These are phyloP conservation scores for Heterotrichella gracilis DNA, from an alignment of 352 stramenopile genomes.

Conservation along the genomic window DNA sequence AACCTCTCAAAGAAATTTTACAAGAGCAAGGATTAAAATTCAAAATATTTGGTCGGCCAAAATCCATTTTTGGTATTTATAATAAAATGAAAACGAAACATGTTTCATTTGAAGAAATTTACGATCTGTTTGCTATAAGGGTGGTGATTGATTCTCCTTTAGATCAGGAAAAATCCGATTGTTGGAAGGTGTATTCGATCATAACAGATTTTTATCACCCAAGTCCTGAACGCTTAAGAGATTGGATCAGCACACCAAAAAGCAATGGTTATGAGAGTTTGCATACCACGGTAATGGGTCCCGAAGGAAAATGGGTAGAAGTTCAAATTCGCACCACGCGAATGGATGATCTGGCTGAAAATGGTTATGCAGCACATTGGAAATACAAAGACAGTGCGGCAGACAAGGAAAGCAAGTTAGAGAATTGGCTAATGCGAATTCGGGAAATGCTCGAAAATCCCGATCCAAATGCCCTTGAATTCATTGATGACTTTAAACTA, in stretches of 20 bases:
- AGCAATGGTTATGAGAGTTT: conserved; percentile 2
- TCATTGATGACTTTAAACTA: neutral
- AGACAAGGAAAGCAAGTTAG: neutral
- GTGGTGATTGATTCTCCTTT: neutral
- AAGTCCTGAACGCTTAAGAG: neutral
- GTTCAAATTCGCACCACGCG: neutral
- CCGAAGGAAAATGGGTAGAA: neutral
- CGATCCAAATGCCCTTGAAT: neutral
- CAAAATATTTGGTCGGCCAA: neutral
- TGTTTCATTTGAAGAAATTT: neutral
- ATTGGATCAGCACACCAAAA: neutral
- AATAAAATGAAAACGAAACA: neutral
- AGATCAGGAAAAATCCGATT: neutral
- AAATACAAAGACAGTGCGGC: neutral
- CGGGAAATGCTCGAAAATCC: neutral
- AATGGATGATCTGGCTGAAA: neutral
- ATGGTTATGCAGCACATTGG: neutral
- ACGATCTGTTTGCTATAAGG: neutral
- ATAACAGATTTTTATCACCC: neutral
- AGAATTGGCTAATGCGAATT: neutral
- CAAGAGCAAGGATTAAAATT: neutral
- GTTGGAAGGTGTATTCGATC: neutral
- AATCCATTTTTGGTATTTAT: conserved; percentile 10
- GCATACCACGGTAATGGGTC: neutral
- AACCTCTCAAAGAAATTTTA: conserved; percentile 9